Evolutionary conservation across 495 filamentous ascomycete species (phyloP).

Genomic region (Daldinia concentrica): DNA sequence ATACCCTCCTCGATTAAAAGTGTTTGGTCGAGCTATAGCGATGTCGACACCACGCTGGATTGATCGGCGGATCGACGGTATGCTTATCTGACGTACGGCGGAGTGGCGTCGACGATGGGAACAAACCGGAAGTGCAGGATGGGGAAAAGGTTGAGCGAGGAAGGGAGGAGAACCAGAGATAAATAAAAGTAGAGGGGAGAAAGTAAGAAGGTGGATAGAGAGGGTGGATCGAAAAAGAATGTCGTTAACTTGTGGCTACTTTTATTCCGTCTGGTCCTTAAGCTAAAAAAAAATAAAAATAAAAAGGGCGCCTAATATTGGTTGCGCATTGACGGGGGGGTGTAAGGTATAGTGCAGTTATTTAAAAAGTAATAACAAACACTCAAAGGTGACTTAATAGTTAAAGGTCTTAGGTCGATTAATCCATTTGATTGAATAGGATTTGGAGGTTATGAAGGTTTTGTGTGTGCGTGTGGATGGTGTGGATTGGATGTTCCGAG

Average conservation of each 20-base stretch:
- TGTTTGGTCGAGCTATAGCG: neutral
- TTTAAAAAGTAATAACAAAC: neutral
- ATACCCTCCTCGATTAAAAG: neutral
- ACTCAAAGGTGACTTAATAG: neutral
- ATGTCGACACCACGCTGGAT: neutral
- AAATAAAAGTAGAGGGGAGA: conserved; percentile 2
- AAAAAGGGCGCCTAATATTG: conserved; percentile 21
- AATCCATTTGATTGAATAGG: conserved; percentile 16
- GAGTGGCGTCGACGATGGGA: conserved; percentile 1
- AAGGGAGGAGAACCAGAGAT: neutral
- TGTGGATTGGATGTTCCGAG: conserved; percentile 24
- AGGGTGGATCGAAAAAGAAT: conserved; percentile 30
- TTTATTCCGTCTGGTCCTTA: conserved; percentile 18
- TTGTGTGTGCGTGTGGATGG: conserved; percentile 8
- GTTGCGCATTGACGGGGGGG: conserved; percentile 23
- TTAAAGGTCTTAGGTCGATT: neutral
- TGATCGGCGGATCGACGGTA: neutral
- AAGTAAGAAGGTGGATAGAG: conserved; percentile 28
- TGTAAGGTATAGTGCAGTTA: neutral
- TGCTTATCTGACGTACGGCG: neutral
- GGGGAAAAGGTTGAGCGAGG: neutral
- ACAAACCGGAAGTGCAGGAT: neutral
- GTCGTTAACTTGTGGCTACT: conserved; percentile 28
- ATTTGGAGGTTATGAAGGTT: neutral
- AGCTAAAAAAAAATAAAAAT: neutral